Percentiles rank a stretch among this genome's conserved stretches.
phyloP scores from a whole-genome alignment of 768 basidiomycete species.

The Lentinula guzmanii region DNA sequence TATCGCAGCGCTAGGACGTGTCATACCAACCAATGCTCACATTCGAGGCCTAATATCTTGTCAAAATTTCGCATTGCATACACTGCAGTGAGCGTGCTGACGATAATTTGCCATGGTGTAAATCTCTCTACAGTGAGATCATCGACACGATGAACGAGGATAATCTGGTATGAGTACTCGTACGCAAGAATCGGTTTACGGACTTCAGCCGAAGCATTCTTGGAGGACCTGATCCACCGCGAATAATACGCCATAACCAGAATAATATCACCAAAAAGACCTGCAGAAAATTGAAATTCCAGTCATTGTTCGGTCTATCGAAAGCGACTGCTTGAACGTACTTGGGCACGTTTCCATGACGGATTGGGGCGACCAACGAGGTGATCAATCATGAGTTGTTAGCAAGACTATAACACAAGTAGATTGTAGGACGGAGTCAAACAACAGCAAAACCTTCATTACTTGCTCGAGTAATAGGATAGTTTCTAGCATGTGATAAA shows the following conservation, averaged over 20 bases:
- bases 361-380: conserved; percentile 81
- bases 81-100: conserved; percentile 76
- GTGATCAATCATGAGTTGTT: conserved; percentile 81
- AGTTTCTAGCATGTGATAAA: conserved; percentile 26
- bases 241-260: conserved; percentile 79
- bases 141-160: not conserved
- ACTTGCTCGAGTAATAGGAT: not conserved
- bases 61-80: conserved; percentile 85
- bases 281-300: conserved; percentile 27
- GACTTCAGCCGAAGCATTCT: conserved; percentile 58
- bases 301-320: not conserved
- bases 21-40: conserved; percentile 35
- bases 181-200: conserved; percentile 57
- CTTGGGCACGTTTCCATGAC: conserved; percentile 87
- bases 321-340: conserved; percentile 19
- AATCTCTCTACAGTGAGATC: conserved; percentile 51
- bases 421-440: not conserved
- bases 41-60: conserved; percentile 74
- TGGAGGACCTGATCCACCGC: conserved; percentile 60
- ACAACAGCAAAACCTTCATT: not conserved
- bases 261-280: conserved; percentile 89
- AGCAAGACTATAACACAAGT: not conserved
- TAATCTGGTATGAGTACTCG: conserved; percentile 17
- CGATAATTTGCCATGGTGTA: conserved; percentile 94
- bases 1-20: not conserved